A percentile compares a stretch with the other conserved stretches of the same genome.
Conservation (phyloP, 2,329 filamentous ascomycete species). For the Capronia epimyces region DNA sequence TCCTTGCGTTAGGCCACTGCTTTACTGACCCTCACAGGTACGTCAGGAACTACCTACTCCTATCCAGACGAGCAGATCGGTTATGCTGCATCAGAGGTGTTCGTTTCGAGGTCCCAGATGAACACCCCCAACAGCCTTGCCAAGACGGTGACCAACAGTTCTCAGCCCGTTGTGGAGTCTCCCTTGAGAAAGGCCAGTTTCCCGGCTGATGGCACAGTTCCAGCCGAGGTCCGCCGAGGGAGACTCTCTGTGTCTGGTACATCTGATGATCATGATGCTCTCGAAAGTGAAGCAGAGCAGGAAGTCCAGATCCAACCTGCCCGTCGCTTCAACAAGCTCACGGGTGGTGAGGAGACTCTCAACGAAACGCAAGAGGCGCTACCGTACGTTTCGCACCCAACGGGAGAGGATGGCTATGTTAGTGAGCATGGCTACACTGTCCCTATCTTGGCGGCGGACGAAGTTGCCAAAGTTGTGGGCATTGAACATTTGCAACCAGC, state of each 20-base stretch:
- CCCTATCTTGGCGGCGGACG: slow-evolving; percentile 84
- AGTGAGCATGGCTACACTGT: slow-evolving; percentile 61
- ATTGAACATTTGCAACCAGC: slow-evolving; percentile 70
- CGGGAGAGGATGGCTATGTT: slow-evolving; percentile 46
- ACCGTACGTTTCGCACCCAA: slow-evolving; percentile 41
- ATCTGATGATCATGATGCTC: slow-evolving; percentile 29
- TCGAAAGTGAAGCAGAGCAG: slow-evolving; percentile 49
- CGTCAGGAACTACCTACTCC: slow-evolving; percentile 56
- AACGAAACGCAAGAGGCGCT: slow-evolving; percentile 47
- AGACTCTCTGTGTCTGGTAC: slow-evolving; percentile 23
- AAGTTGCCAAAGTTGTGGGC: slow-evolving; percentile 68
- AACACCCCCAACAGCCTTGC: slow-evolving; percentile 49
- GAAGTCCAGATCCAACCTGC: slow-evolving; percentile 71
- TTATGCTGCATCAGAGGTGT: slow-evolving; percentile 81
- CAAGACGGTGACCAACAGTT: slow-evolving; percentile 41
- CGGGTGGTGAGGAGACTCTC: slow-evolving; percentile 42
- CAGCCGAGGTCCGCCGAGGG: slow-evolving; percentile 27
- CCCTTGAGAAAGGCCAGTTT: slow-evolving; percentile 49
- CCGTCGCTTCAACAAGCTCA: slow-evolving; percentile 31
- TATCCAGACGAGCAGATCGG: slow-evolving; percentile 89
- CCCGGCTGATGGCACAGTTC: slow-evolving; percentile 35
- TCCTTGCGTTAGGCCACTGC: slow-evolving; percentile 6
- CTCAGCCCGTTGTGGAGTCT: slow-evolving; percentile 47
- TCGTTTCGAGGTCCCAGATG: slow-evolving; percentile 68
- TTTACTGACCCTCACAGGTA: slow-evolving; percentile 48